A percentile compares a stretch with the other conserved stretches of the same genome.
Evolutionary conservation across 169 alveolate genomes (phyloP).

Genomic region (Perkinsus marinus): DNA sequence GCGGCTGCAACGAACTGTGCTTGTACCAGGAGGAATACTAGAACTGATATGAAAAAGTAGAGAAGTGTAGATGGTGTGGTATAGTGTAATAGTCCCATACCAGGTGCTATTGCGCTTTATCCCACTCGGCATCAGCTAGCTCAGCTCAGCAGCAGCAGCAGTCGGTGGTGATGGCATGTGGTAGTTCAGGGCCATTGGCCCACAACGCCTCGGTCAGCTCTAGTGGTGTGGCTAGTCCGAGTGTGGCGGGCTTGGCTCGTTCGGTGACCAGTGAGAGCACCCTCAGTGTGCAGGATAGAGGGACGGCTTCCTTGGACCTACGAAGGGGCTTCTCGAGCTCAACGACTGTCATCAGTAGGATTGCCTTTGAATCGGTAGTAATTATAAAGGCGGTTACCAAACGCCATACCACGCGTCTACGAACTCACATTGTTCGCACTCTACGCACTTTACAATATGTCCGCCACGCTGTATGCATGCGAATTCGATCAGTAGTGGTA

Average conservation of each 20-base stretch:
- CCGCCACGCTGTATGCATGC: too few species aligned
- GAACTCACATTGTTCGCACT: too few species aligned
- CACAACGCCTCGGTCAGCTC: background rate
- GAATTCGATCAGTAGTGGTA: too few species aligned
- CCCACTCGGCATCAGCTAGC: background rate
- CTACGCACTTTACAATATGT: too few species aligned
- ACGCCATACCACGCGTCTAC: too few species aligned
- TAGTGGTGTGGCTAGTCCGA: background rate
- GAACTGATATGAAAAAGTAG: background rate
- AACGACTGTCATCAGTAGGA: background rate
- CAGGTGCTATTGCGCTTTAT: background rate
- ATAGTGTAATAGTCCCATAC: background rate
- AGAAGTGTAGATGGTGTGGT: background rate
- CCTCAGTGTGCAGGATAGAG: background rate
- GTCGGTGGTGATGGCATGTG: background rate
- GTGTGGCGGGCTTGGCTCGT: background rate
- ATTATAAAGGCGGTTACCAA: background rate
- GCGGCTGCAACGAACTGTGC: background rate
- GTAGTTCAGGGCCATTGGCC: background rate
- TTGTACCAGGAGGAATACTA: background rate
- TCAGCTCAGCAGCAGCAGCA: background rate
- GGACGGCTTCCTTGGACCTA: background rate
- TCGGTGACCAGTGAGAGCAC: background rate
- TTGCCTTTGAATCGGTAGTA: background rate
- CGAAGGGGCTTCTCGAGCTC: background rate